A percentile compares a stretch with the other conserved stretches of the same genome.
phyloP scores from a whole-genome alignment of 1,139 yeast species.

The Tardiomyces depauwii region DNA sequence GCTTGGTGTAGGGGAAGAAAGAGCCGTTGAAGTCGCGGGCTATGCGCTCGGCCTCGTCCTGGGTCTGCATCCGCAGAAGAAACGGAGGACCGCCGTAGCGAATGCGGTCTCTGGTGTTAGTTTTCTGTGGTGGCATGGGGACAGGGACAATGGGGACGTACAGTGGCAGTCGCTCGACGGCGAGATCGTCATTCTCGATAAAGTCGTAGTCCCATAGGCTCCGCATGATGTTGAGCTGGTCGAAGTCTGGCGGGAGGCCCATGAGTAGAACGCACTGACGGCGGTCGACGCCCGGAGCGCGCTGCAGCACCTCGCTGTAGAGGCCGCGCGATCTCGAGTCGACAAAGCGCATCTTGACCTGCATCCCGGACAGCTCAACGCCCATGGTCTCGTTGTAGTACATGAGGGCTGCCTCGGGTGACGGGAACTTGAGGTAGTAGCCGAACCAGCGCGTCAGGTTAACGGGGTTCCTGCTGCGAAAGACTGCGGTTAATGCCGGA shows the following conservation, averaged over 20 bases:
- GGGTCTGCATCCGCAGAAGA: conserved; percentile 39
- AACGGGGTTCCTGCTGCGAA: conserved; percentile 39
- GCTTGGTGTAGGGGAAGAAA: conserved; percentile 26
- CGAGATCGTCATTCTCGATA: conserved; percentile 22
- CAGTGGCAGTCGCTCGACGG: conserved; percentile 23
- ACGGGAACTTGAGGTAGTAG: conserved; percentile 42
- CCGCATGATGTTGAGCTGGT: conserved; percentile 19
- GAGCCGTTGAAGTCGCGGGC: conserved; percentile 45
- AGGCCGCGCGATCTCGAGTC: conserved; percentile 20
- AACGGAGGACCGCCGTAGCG: conserved; percentile 27
- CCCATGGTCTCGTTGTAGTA: conserved; percentile 40
- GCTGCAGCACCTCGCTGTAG: conserved; percentile 17
- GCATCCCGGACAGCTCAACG: conserved; percentile 41
- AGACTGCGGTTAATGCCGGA: conserved; percentile 20
- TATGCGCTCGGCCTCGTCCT: conserved; percentile 41
- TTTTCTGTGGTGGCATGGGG: too few relatives aligned
- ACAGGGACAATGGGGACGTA: too few relatives aligned
- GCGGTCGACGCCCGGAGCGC: conserved; percentile 18
- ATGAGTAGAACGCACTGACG: conserved; percentile 25
- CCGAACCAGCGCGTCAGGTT: conserved; percentile 35
- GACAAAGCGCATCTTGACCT: conserved; percentile 35
- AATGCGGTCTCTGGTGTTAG: conserved; percentile 9
- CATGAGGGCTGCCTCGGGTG: conserved; percentile 37
- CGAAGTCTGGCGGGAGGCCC: conserved; percentile 29
- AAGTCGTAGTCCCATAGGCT: conserved; percentile 35